Conservation (phyloP, 805 yeast genomes). For the Candida adriatica region DNA sequence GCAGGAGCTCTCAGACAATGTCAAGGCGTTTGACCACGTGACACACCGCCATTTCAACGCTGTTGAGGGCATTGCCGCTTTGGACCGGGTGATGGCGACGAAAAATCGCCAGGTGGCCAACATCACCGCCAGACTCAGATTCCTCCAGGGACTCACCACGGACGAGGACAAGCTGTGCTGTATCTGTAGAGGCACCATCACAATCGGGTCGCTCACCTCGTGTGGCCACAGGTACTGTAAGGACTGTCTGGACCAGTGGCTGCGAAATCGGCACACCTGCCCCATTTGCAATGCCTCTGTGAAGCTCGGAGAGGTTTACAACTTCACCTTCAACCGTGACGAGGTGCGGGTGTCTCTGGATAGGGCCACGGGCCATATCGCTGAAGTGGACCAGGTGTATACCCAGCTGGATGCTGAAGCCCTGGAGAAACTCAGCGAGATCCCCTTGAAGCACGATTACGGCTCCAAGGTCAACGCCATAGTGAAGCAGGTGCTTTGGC, state of each 20-base stretch:
- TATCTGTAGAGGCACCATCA: conserved; percentile 68
- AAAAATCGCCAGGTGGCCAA: neutral
- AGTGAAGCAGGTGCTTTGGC: conserved; percentile 60
- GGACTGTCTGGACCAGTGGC: conserved; percentile 75
- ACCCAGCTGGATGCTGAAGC: conserved; percentile 33
- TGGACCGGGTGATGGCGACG: neutral
- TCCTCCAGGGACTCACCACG: conserved; percentile 28
- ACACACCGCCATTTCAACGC: conserved; percentile 12
- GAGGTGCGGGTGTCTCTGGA: conserved; percentile 42
- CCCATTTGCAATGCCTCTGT: conserved; percentile 73
- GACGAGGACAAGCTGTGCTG: conserved; percentile 46
- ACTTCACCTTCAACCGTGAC: conserved; percentile 55
- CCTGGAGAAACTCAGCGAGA: conserved; percentile 39
- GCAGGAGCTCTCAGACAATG: conserved; percentile 82
- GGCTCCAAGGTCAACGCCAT: conserved; percentile 88
- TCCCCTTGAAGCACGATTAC: conserved; percentile 41
- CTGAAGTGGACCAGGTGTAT: conserved; percentile 17
- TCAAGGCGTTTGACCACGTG: conserved; percentile 41
- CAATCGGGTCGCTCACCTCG: conserved; percentile 70
- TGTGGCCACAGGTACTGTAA: conserved; percentile 93
- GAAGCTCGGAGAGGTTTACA: conserved; percentile 48
- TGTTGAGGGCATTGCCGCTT: neutral
- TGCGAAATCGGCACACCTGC: conserved; percentile 48
- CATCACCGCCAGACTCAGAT: conserved; percentile 32
- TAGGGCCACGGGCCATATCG: conserved; percentile 21